phyloP scores from a whole-genome alignment of 176 grass and related monocot species.

The Thinopyrum elongatum region DNA sequence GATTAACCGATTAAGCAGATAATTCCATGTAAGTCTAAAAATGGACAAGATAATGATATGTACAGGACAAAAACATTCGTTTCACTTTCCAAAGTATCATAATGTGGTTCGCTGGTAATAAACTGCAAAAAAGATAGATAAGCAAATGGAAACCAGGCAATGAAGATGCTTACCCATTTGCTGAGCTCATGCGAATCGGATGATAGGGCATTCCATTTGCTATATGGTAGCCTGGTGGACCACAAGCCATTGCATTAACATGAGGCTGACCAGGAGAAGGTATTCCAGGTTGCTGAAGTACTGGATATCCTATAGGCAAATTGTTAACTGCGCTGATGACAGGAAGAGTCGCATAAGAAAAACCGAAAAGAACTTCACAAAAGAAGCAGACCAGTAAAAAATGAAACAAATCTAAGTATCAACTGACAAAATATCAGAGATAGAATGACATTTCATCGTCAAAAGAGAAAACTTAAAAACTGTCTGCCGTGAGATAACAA shows the following conservation, averaged over 20 bases:
- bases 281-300: conserved; percentile 63
- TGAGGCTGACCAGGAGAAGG: conserved; percentile 54
- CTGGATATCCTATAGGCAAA: conserved; percentile 80
- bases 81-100: neutral
- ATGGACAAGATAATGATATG: neutral
- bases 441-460: neutral
- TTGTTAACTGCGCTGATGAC: conserved; percentile 70
- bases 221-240: conserved; percentile 63
- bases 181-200: conserved; percentile 63
- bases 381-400: neutral
- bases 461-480: neutral
- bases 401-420: neutral
- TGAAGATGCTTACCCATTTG: conserved; percentile 56
- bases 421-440: neutral
- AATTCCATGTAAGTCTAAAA: neutral
- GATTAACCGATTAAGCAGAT: neutral
- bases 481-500: neutral
- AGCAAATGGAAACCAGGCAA: neutral
- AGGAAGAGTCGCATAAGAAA: conserved; percentile 22
- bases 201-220: conserved; percentile 86
- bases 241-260: conserved; percentile 56
- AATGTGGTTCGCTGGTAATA: neutral
- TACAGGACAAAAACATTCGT: neutral
- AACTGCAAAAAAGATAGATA: neutral
- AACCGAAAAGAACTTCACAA: neutral